Evolutionary conservation across 139 green algal species (phyloP), one percentile per base, ranked within the genome.

Genomic region (Closterium sp.): DNA sequence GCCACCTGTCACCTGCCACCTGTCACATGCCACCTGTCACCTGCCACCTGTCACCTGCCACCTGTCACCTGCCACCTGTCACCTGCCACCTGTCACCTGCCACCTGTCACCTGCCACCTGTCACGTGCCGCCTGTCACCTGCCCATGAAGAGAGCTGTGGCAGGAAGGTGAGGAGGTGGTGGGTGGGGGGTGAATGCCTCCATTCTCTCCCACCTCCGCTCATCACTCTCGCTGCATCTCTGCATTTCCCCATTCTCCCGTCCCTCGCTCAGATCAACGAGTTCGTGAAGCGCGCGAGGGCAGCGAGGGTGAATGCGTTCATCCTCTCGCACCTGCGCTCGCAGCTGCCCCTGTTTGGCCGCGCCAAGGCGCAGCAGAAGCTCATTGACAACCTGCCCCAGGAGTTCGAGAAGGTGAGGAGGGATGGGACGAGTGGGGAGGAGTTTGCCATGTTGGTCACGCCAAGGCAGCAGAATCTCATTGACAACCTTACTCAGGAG

Each of bases 251-350:
- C 64, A 7, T 36, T 35, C 33, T n/a, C 31, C 33, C 19, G 19
- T 19, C 33, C 87, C 30, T 0, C 1, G 21, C 1, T 85, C 94
- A 96, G 95, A 95, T 99, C 64, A 99, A 99, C 92, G 98, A 99
- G 95, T 99, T 99, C 95, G 97, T 99, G 19, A 99, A 99, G 95
- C 95, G 98, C 23, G 96, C 98, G 88, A 93, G 97, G 2, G 96
- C 98, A 2, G 95, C 95, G 91, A 96, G 96, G 87, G 99, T 99
- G 89, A 98, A 99, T 95, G 96, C 97, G 69, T 94, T 98, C 30
- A 96, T 99, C 84, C 96, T 99, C 34, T 94, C 93, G 30, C 94
- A 97, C 95, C 94, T 99, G 85, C 92, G 95, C 81, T 96, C 97
- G 87, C 97, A 94, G 94, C 97, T 99, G 96, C 97, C 98, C 4